A percentile compares a stretch with the other conserved stretches of the same genome.
Evolutionary conservation across 1,284 basidiomycete species (phyloP).

Genomic region (Tilletia walkeri): DNA sequence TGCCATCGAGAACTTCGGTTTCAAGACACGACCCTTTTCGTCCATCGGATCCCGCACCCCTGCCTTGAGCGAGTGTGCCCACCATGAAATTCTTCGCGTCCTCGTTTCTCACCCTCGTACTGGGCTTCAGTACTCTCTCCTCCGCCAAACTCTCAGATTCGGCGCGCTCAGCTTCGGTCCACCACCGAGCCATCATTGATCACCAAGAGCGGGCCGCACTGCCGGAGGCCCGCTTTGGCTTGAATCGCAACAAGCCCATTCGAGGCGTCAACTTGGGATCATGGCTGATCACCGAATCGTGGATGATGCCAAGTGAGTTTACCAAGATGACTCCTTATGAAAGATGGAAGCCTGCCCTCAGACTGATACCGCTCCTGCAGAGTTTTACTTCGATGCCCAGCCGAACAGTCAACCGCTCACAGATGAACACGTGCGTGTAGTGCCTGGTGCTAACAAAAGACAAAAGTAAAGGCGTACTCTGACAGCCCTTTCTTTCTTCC

Average conservation of each 20-base stretch:
- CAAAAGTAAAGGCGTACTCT: not conserved
- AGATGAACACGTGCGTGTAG: constrained; percentile 1
- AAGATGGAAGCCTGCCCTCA: not conserved
- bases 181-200: not conserved
- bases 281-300: constrained; percentile 24
- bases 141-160: not conserved
- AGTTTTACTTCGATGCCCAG: constrained; percentile 4
- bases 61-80: no score
- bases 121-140: no score
- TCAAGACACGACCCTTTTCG: no score
- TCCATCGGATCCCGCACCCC: no score
- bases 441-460: not conserved
- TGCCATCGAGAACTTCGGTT: no score
- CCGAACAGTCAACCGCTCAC: not conserved
- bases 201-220: not conserved
- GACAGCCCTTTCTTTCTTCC: not conserved
- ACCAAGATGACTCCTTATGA: not conserved
- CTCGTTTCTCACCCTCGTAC: no score
- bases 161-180: not conserved
- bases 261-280: constrained; percentile 27
- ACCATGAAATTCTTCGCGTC: no score
- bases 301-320: constrained; percentile 16
- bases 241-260: constrained; percentile 13
- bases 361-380: not conserved
- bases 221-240: constrained; percentile 4